Evolutionary conservation across 208 protist species (phyloP), one percentile per base, ranked within the genome.

Genomic region (Leptomonas pyrrhocoris): DNA sequence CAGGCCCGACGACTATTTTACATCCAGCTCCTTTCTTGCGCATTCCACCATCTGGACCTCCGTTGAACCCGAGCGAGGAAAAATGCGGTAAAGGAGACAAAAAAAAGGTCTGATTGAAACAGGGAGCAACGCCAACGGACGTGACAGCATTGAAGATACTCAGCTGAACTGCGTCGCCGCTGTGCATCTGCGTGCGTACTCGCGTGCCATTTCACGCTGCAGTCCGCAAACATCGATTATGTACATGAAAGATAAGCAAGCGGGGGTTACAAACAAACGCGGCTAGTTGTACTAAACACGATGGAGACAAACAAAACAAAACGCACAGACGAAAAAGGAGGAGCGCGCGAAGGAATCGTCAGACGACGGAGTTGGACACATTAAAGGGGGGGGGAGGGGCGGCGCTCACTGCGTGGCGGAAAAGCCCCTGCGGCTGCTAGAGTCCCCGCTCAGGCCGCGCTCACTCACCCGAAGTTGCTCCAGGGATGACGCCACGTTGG

Each of bases 381-480:
- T 61, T 9, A n/a, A n/a, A n/a, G n/a, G n/a, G n/a, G n/a, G n/a
- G n/a, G n/a, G n/a, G n/a, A n/a, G n/a, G n/a, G n/a, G n/a, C n/a
- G 8, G 13, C 23, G 21, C 38, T 49, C 21, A 65, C 46, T 43
- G 43, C n/a, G 60, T 55, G 7, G 60, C 60, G 3, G 45, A 65
- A n/a, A 65, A 65, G 60, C 28, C 43, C 23, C 1, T 53, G 1
- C 40, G 60, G 31, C 19, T 40, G 46, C 6, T 16, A 1, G 51
- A 21, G 63, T 59, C 40, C 5, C 45, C 31, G 31, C 56, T 66
- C 56, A 51, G 9, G 19, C 46, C 51, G 42, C 71, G 55, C 38
- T 66, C 45, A 16, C 63, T 71, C 45, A 62, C 63, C 15, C 71
- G 63, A 21, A 61, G 48, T 28, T 70, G 71, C 56, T 66, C 71